Percentiles rank a stretch among this genome's conserved stretches.
Conservation (phyloP, 2,329 filamentous ascomycete genomes). For the Pyrenochaeta sp. region DNA sequence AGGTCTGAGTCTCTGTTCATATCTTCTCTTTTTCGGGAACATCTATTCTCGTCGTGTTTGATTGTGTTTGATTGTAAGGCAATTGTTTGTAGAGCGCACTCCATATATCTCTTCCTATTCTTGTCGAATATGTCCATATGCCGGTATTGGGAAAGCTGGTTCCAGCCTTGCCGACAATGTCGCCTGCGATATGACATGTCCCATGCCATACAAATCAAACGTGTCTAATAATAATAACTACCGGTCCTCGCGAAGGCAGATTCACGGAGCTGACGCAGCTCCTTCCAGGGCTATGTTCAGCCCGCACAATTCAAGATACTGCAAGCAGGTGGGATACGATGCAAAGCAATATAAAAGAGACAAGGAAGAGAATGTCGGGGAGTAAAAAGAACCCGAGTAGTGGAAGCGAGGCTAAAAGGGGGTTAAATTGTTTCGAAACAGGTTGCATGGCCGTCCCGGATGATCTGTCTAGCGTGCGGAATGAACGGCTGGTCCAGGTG, state of each 20-base stretch:
- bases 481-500: slow-evolving; percentile 34
- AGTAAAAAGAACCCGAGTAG: slow-evolving; percentile 2
- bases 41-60: no score
- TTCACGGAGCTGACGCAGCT: neutral
- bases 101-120: neutral
- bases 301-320: slow-evolving; percentile 9
- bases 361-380: slow-evolving; percentile 9
- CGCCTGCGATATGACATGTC: neutral
- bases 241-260: slow-evolving; percentile 6
- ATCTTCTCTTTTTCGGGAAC: neutral
- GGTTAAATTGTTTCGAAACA: slow-evolving; percentile 40
- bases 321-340: slow-evolving; percentile 2
- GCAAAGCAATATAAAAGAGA: slow-evolving; percentile 29
- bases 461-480: slow-evolving; percentile 18
- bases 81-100: neutral
- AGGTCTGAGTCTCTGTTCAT: neutral
- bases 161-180: neutral
- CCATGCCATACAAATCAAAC: slow-evolving; percentile 1
- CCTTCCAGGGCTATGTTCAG: neutral
- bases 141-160: neutral
- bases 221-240: slow-evolving; percentile 16
- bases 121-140: neutral
- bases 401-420: slow-evolving; percentile 29
- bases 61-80: no score
- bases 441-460: slow-evolving; percentile 18